These are phyloP conservation scores for Earliella scabrosa DNA, from an alignment of 1,284 basidiomycete genomes.

Conservation along the genomic window DNA sequence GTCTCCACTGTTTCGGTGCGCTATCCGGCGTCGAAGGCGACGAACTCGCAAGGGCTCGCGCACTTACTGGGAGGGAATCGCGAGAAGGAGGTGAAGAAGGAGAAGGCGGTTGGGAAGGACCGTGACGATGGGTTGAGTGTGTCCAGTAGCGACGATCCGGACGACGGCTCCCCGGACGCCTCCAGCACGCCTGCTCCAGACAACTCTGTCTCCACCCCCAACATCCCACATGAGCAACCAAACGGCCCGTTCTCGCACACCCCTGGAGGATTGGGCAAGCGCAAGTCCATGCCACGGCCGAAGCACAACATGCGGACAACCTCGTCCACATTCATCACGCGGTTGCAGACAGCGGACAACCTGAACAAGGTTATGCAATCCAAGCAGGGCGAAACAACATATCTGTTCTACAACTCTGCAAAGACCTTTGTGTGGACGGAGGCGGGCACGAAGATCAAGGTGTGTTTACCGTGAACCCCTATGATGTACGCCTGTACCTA, in stretches of 20 bases:
- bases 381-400: constrained; percentile 82
- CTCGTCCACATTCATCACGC: constrained; percentile 88
- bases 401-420: constrained; percentile 82
- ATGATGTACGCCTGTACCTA: background rate
- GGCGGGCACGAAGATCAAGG: constrained; percentile 78
- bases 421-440: constrained; percentile 87
- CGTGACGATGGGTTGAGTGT: constrained; percentile 70
- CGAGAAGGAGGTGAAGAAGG: constrained; percentile 57
- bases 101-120: constrained; percentile 41
- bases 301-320: constrained; percentile 90
- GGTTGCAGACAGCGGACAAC: constrained; percentile 81
- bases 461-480: constrained; percentile 38
- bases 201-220: constrained; percentile 38
- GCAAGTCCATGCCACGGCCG: constrained; percentile 69
- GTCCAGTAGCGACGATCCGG: constrained; percentile 77
- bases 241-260: constrained; percentile 49
- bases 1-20: constrained; percentile 66
- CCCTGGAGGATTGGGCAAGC: constrained; percentile 51
- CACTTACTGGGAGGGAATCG: constrained; percentile 67
- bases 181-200: constrained; percentile 41
- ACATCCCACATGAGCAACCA: constrained; percentile 39
- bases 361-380: constrained; percentile 73
- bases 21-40: constrained; percentile 62
- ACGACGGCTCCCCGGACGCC: constrained; percentile 54
- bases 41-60: constrained; percentile 59